Evolutionary conservation across 192 early-diverging fungal species (phyloP).

Genomic region (Chytriomyces sp.): DNA sequence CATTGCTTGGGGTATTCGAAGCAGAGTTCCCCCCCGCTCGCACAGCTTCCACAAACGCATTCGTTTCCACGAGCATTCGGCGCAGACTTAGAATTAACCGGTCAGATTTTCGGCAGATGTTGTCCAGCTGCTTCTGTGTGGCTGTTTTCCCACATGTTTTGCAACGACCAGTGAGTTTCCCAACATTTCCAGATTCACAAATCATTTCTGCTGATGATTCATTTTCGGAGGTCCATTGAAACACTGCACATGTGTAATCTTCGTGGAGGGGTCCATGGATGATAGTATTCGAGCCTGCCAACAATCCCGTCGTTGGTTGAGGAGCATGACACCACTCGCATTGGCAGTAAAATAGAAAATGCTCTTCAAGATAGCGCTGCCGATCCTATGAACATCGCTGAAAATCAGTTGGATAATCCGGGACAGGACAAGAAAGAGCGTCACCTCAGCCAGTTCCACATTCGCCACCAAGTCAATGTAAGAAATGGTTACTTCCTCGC

Average conservation of each 20-base stretch:
- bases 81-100: constrained; percentile 16
- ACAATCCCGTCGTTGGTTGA: background rate
- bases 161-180: constrained; percentile 15
- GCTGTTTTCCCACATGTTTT: background rate
- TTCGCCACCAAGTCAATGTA: constrained; percentile 33
- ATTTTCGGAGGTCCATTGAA: background rate
- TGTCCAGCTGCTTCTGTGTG: constrained; percentile 18
- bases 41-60: too few species aligned
- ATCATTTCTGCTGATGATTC: background rate
- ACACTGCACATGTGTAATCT: constrained; percentile 11
- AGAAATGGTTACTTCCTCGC: constrained; percentile 38
- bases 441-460: constrained; percentile 28
- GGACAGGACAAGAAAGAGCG: background rate
- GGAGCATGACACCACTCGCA: constrained; percentile 33
- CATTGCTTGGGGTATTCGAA: too few species aligned
- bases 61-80: background rate
- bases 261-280: constrained; percentile 10
- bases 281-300: background rate
- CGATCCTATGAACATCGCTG: constrained; percentile 6
- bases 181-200: background rate
- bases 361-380: constrained; percentile 29
- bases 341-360: constrained; percentile 24
- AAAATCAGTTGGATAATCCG: background rate
- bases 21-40: too few species aligned
- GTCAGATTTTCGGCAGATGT: constrained; percentile 13